Conservation (phyloP, 805 yeast species). For the Candida maesae region DNA sequence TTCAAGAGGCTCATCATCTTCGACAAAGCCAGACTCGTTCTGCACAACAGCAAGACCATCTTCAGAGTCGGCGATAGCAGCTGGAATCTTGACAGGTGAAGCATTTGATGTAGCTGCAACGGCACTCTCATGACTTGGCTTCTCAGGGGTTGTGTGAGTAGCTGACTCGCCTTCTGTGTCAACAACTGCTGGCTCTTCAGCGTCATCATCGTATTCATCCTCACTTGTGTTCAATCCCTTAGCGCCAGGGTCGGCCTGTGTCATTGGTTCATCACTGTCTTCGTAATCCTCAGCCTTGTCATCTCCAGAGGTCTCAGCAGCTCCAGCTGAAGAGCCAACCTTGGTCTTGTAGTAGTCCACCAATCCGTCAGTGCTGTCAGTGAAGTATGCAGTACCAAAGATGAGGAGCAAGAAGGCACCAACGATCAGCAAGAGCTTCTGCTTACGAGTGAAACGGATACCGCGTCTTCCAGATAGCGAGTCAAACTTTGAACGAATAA, state of each 20-base stretch:
- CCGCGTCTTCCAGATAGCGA: not conserved
- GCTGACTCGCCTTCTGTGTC: no score
- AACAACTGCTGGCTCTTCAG: not conserved
- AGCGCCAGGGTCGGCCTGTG: not conserved
- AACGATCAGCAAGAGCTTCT: not conserved
- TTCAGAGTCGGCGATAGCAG: not conserved
- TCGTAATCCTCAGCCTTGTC: not conserved
- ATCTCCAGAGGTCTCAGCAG: not conserved
- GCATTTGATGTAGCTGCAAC: no score
- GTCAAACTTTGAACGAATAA: not conserved
- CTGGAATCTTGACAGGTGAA: not conserved
- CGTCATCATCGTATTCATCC: not conserved
- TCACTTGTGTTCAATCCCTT: not conserved
- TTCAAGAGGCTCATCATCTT: not conserved
- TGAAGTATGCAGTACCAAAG: not conserved
- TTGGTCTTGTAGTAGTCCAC: not conserved
- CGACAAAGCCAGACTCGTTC: not conserved
- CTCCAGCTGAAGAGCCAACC: not conserved
- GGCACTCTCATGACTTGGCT: no score
- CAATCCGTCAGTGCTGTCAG: not conserved
- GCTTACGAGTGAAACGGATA: not conserved
- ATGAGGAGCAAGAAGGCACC: not conserved
- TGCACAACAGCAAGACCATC: not conserved
- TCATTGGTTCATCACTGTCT: not conserved
- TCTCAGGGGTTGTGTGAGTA: no score